Base-by-base conservation (phyloP, 106 monocot genomes). In the Dendrobium chrysotoxum region DNA sequence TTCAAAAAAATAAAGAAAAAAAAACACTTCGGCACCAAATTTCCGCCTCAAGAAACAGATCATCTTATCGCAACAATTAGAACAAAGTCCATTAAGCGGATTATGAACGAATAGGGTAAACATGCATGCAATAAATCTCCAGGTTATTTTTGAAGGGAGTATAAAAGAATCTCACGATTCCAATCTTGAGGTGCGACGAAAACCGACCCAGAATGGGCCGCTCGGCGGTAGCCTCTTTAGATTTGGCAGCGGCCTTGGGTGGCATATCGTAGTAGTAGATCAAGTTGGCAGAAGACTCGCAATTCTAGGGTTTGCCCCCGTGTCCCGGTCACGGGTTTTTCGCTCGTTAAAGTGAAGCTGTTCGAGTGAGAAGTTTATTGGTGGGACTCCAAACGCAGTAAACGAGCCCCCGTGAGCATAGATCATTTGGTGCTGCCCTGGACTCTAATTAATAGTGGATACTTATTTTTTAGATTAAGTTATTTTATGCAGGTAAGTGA, bases 141-240 rank as follows among this genome's bases (percentile, higher is more conserved):
- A 74, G 16, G 40, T 23, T 74, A 74, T 74, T 74, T 4, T 5
- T 20, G 74, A 6, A 40, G 7, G 21, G 74, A 28, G 46, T 47
- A 47, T 23, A 15, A 50, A 11, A 21, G 45, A 75, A 67, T 58
- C 90, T 88, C 84, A 99, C 98, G 61, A 99, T 99, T 76, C 98
- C 98, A 50, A 99, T 99, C 89, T 99, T 99, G 58, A 99, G 89
- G 81, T 99, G 98, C 35, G 98, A 99, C 21, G 98, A 99, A 88
- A 99, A 99, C 0, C 98, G 98, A 3, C 98, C 98, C 16, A 99
- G 90, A 68, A 99, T 91, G 45, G 93, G 83, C 70, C 91, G 91
- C 89, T 95, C 98, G 10, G 84, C 17, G 7, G 80, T 64, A 21
- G 87, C 77, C 1, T 95, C 98, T 86, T 99, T 95, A 80, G 91